These are phyloP conservation scores for Leptographium flavum DNA, from an alignment of 2,329 filamentous ascomycete species.

Conservation along the genomic window DNA sequence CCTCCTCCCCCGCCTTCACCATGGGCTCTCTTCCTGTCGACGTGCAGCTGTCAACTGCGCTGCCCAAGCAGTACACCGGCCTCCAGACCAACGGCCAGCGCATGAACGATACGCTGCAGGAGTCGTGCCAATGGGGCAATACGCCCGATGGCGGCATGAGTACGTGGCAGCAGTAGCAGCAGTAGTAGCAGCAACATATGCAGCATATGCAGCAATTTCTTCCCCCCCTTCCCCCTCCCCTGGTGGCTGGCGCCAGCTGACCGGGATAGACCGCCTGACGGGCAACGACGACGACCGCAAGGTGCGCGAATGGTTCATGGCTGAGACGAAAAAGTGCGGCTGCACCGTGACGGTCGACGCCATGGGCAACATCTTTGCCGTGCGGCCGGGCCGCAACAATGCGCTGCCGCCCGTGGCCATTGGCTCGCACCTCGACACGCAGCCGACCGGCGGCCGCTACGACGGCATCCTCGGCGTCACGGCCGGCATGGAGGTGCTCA, in stretches of 20 bases:
- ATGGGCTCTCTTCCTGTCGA: conserved; percentile 6
- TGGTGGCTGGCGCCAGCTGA: no score
- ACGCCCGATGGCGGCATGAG: conserved; percentile 11
- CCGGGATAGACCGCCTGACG: conserved; percentile 35
- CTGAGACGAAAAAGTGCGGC: conserved; percentile 47
- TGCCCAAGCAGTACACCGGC: conserved; percentile 3
- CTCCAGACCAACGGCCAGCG: conserved; percentile 6
- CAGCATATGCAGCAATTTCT: no score
- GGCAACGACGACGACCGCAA: conserved; percentile 60
- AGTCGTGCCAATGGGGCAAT: conserved; percentile 9
- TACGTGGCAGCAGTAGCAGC: neutral
- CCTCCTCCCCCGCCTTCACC: neutral
- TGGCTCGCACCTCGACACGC: conserved; percentile 56
- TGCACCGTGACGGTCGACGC: conserved; percentile 55
- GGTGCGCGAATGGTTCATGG: conserved; percentile 62
- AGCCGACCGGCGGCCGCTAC: conserved; percentile 51
- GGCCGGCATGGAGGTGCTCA: conserved; percentile 60
- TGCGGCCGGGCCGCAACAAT: conserved; percentile 45
- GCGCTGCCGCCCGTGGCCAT: conserved; percentile 51
- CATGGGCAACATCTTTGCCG: conserved; percentile 76
- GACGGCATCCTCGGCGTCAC: conserved; percentile 66
- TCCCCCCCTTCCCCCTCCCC: neutral
- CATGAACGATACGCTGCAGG: conserved; percentile 8
- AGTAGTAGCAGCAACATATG: neutral
- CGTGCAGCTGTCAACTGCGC: neutral